Evolutionary conservation across 192 early-diverging fungal species (phyloP).

Genomic region (Geranomyces michiganensis): DNA sequence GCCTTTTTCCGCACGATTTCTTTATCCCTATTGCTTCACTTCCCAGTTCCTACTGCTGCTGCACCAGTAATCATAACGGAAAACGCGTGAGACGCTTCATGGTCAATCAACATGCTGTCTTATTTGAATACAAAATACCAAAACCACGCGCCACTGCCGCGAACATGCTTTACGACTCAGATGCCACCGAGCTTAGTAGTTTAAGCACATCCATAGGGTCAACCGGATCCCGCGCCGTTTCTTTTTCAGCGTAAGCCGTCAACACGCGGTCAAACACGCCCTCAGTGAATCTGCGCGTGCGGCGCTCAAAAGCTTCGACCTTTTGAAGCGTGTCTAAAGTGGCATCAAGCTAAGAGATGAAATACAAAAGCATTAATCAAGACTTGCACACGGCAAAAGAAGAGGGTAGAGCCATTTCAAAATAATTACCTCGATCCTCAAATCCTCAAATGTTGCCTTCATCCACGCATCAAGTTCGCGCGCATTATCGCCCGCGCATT

Average conservation of each 20-base stretch:
- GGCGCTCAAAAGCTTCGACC: conserved; percentile 4
- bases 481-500: background rate
- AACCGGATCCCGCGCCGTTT: conserved; percentile 13
- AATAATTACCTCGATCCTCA: conserved; percentile 9
- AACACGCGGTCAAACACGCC: conserved; percentile 26
- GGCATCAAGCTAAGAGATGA: conserved; percentile 12
- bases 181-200: conserved; percentile 17
- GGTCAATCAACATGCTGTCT: no score
- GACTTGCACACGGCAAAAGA: background rate
- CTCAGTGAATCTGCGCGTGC: conserved; percentile 19
- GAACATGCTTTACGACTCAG: no score
- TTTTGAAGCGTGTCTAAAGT: background rate
- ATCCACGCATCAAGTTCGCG: conserved; percentile 8
- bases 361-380: background rate
- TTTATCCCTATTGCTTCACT: no score
- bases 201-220: conserved; percentile 33
- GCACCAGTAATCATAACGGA: no score
- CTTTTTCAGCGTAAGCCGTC: conserved; percentile 27
- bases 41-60: no score
- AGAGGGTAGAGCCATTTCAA: background rate
- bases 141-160: no score
- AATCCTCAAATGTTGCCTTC: background rate
- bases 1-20: no score
- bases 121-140: no score
- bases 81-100: no score